A percentile compares a stretch with the other conserved stretches of the same genome.
phyloP scores from a whole-genome alignment of 371 early-diverging fungal species.

The Mortierella sp. region DNA sequence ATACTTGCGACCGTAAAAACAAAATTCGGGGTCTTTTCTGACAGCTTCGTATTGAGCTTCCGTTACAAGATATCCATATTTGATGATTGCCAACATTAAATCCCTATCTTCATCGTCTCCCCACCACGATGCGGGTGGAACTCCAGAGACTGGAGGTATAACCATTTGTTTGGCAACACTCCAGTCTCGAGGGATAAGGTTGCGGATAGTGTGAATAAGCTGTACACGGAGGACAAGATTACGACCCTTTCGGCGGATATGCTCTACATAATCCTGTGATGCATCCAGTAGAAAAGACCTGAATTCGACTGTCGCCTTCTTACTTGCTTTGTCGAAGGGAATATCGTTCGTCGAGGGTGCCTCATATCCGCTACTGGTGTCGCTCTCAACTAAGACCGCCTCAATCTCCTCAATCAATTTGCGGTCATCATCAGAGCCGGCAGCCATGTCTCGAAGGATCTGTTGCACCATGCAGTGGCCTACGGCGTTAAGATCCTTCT shows the following conservation, averaged over 20 bases:
- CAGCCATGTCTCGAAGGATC: conserved; percentile 37
- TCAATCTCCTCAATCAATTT: conserved; percentile 50
- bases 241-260: conserved; percentile 76
- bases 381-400: conserved; percentile 41
- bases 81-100: conserved; percentile 81
- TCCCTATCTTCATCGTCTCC: conserved; percentile 86
- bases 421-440: conserved; percentile 35
- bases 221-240: conserved; percentile 83
- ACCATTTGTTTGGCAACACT: conserved; percentile 64
- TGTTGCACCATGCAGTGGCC: conserved; percentile 50
- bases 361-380: conserved; percentile 58
- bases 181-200: conserved; percentile 70
- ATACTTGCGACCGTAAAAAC: conserved; percentile 71
- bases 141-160: conserved; percentile 65
- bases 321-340: conserved; percentile 73
- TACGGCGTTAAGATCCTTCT: conserved; percentile 70
- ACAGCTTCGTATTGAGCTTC: conserved; percentile 75
- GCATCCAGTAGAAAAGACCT: conserved; percentile 78
- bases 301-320: conserved; percentile 73
- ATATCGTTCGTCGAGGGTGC: conserved; percentile 56
- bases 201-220: conserved; percentile 80
- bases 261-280: conserved; percentile 78
- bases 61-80: conserved; percentile 78
- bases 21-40: conserved; percentile 78
- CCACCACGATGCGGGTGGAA: conserved; percentile 86